Conservation (phyloP, 2,329 filamentous ascomycete species). For the Graphilbum fragrans region DNA sequence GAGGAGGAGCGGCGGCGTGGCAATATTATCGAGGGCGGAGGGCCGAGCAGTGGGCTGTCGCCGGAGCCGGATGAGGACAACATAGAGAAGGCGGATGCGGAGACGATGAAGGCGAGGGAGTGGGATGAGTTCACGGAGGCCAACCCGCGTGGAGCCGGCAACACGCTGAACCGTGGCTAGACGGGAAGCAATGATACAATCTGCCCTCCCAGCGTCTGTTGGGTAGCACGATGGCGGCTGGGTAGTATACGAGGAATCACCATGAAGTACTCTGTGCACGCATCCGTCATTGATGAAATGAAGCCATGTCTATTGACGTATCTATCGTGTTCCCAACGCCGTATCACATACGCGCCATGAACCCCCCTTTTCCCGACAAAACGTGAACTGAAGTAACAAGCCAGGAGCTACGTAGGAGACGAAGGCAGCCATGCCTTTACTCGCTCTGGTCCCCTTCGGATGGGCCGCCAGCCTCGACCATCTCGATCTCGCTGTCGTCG, state of each 20-base stretch:
- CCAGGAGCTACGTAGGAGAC: too few species aligned
- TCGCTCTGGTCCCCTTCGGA: too few species aligned
- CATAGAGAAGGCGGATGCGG: conserved; percentile 72
- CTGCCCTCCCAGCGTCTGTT: neutral
- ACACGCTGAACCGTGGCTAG: conserved; percentile 67
- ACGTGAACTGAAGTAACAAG: too few species aligned
- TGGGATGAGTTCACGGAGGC: conserved; percentile 94
- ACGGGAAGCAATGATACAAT: neutral
- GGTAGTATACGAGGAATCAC: too few species aligned
- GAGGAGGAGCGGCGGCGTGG: conserved; percentile 79
- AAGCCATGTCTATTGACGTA: too few species aligned
- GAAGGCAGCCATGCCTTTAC: too few species aligned
- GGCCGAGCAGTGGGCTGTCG: conserved; percentile 56
- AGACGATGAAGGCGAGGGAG: conserved; percentile 82
- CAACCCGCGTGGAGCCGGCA: conserved; percentile 74
- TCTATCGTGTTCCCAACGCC: too few species aligned
- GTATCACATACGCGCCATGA: too few species aligned
- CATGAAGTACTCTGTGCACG: too few species aligned
- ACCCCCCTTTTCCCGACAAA: too few species aligned
- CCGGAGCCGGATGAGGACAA: conserved; percentile 82
- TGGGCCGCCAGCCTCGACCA: neutral
- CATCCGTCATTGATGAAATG: too few species aligned
- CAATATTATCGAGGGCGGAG: conserved; percentile 83
- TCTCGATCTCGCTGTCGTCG: conserved; percentile 6
- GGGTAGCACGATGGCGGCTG: too few species aligned